Evolutionary conservation across 2,329 filamentous ascomycete genomes (phyloP), one percentile per base, ranked within the genome.

Genomic region (Peltaster fructicola): DNA sequence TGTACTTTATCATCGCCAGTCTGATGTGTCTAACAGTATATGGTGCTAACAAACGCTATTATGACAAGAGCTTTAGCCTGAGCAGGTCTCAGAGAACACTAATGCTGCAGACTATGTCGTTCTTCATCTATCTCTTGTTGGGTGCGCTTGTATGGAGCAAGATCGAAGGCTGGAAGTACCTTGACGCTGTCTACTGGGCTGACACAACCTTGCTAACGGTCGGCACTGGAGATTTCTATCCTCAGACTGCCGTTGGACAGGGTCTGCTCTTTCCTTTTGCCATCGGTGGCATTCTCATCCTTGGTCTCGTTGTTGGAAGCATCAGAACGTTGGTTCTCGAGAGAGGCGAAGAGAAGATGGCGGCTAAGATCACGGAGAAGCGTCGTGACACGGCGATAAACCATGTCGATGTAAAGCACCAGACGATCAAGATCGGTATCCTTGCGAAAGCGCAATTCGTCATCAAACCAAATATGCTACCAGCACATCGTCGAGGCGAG

Each of bases 131-230:
- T 27, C 38, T 62, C 5, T 47, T 63, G 2, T 37, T 62, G 1
- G 58, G 58, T 4, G 57, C 58, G 4, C 35, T 59, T 9, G 42
- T 61, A 0, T 61, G 53, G 33, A 54, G 50, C 22, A 44, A 60
- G 30, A 44, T 65, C 17, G 62, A 66, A 37, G 52, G 47, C 8
- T 68, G 63, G 63, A 43, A 50, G 16, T 66, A 55, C 31, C 44
- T 67, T 1, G 60, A 67, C 34, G 56, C 56, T 1, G 54, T 68
- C 0, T 69, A 62, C 35, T 68, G 59, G 53, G 59, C 62, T 2
- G 57, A 67, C 33, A 63, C 63, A 22, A 68, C 64, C 0, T 41
- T 66, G 2, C 51, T 68, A 3, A 68, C 64, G 0, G 53, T 68
- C 5, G 64, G 64, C 4, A 48, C 67, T 8, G 64, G 64, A 8